Percentiles rank a stretch among this genome's conserved stretches.
These are phyloP conservation scores for Dactylonectria estremocensis DNA, from an alignment of 2,329 filamentous ascomycete genomes.

Conservation along the genomic window DNA sequence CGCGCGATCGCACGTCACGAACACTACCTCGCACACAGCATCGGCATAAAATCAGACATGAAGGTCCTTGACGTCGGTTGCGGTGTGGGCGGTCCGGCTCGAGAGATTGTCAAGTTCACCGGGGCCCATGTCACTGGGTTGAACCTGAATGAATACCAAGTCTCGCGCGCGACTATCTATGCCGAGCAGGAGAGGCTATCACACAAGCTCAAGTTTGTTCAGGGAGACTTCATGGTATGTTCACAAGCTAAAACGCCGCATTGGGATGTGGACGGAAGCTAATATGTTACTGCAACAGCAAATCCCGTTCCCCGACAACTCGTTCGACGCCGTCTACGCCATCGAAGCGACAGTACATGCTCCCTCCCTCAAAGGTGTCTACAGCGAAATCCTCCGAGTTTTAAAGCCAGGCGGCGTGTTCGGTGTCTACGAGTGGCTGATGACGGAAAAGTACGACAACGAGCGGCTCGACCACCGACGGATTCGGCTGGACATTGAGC, in stretches of 20 bases:
- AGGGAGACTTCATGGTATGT: conserved; percentile 91
- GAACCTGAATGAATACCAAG: conserved; percentile 99
- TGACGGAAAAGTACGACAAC: conserved; percentile 96
- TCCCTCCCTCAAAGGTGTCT: conserved; percentile 87
- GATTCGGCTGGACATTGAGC: conserved; percentile 91
- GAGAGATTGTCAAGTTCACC: conserved; percentile 94
- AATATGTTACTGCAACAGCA: conserved; percentile 65
- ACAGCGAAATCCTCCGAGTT: conserved; percentile 91
- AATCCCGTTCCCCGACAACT: conserved; percentile 91
- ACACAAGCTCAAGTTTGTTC: conserved; percentile 84
- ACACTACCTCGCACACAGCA: conserved; percentile 92
- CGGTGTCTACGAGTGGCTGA: conserved; percentile 96
- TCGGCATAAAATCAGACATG: conserved; percentile 85
- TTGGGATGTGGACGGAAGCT: neutral
- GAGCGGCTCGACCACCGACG: conserved; percentile 85
- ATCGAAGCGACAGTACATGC: conserved; percentile 96
- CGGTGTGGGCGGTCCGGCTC: conserved; percentile 93
- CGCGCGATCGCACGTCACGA: conserved; percentile 94
- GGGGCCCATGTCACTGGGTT: conserved; percentile 88
- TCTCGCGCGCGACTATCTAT: conserved; percentile 86
- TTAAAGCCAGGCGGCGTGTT: conserved; percentile 95
- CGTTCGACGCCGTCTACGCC: conserved; percentile 92
- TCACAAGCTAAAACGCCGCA: neutral
- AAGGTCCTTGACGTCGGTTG: conserved; percentile 95
- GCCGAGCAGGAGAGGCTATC: conserved; percentile 84